Base-by-base conservation (phyloP, 73 alveolate genomes). In the Halteria grandinella region DNA sequence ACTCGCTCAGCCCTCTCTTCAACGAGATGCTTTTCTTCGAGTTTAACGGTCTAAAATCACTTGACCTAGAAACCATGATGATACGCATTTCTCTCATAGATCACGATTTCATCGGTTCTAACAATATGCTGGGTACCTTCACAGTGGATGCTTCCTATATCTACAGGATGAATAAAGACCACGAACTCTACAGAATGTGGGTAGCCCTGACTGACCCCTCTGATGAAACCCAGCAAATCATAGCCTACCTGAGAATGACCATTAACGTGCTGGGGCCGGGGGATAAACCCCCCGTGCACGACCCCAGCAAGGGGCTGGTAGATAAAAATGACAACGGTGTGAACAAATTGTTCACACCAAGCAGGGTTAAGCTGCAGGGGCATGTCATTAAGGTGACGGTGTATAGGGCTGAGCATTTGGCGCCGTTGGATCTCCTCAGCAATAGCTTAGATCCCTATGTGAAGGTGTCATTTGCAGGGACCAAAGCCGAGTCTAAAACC, bases 221-320 rank as follows among this genome's bases (percentile, higher is more conserved):
- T 25, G 97, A 89, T 79, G 91, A 73, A 34, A 63, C 87, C 15
- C 89, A 84, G 52, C 90, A 88, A 0, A 55, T 62, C 5, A 89
- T 66, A 51, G 97, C 92, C 32, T 89, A 78, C 55, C 31, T 89
- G 0, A 53, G 66, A 36, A 58, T 79, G 14, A 69, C 88, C 21
- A 79, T 89, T 23, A 72, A 57, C 48, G 91, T 89, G 14, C 57
- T 89, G 37, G 97, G 97, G 28, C 97, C 97, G 14, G 90, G 92
- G 21, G 97, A 89, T 71, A 75, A 88, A 53, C 97, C 97, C 41
- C 86, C 91, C 28, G 85, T 89, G 0, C 97, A 86, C 66, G 92
- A 89, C 63, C 85, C 83, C 8, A 41, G 70, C 18, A 85, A 77
- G 49, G 94, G 44, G 40, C 69, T 58, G 15, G 60, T 63, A 43